A percentile compares a stretch with the other conserved stretches of the same genome.
These are phyloP conservation scores for Tremellales sp. DNA, from an alignment of 1,284 basidiomycete species.

Conservation along the genomic window DNA sequence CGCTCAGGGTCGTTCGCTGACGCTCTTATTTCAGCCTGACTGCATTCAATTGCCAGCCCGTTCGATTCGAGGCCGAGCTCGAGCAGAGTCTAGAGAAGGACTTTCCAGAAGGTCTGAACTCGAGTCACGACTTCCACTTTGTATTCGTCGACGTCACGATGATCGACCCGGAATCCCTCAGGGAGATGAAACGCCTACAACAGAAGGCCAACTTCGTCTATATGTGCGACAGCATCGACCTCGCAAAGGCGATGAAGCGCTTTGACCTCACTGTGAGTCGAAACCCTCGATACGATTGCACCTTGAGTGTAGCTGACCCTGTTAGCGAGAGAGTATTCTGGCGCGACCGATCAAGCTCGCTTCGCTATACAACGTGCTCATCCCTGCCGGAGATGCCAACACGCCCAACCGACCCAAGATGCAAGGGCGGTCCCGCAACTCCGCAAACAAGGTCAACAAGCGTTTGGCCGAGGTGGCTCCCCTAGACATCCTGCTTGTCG, in stretches of 20 bases:
- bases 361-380: conserved; percentile 28
- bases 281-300: background rate
- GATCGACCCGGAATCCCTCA: conserved; percentile 10
- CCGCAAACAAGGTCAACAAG: conserved; percentile 6
- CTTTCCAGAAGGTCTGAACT: conserved; percentile 22
- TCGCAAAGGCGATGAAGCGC: conserved; percentile 18
- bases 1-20: background rate
- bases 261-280: conserved; percentile 17
- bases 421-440: background rate
- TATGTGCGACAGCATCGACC: conserved; percentile 30
- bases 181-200: conserved; percentile 23
- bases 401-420: conserved; percentile 1
- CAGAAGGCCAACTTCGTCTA: conserved; percentile 31
- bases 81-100: conserved; percentile 13
- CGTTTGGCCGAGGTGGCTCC: conserved; percentile 20
- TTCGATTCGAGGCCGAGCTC: conserved; percentile 21
- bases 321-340: conserved; percentile 30
- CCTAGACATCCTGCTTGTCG: conserved; percentile 41
- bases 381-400: conserved; percentile 3
- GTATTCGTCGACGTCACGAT: conserved; percentile 25
- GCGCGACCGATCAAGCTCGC: conserved; percentile 40
- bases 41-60: conserved; percentile 27
- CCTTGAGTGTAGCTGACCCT: conserved; percentile 1
- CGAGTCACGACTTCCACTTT: conserved; percentile 15
- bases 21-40: conserved; percentile 13